Percentiles rank a stretch among this genome's conserved stretches.
These are phyloP conservation scores for Pogostemon cablin DNA, from an alignment of 257 asterid species.

Conservation along the genomic window DNA sequence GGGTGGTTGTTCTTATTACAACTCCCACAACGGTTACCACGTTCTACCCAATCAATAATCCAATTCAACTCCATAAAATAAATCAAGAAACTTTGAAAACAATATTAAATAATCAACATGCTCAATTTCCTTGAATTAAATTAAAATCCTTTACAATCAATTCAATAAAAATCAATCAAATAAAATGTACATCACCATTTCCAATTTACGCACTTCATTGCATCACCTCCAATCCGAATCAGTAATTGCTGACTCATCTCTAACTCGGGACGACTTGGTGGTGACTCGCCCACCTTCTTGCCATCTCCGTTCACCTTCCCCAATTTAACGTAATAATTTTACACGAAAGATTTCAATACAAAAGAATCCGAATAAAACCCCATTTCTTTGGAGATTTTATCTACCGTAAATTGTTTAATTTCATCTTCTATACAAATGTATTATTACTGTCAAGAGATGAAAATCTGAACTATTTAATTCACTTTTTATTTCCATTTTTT, in stretches of 20 bases:
- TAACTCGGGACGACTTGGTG: slow-evolving; percentile 70
- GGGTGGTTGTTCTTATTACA: slow-evolving; percentile 33
- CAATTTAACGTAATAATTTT: not conserved
- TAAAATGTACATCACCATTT: slow-evolving; percentile 22
- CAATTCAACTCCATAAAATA: not conserved
- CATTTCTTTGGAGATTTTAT: not conserved
- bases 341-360: slow-evolving; percentile 24
- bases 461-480: not conserved
- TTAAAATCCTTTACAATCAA: slow-evolving; percentile 28
- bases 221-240: not conserved
- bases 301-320: slow-evolving; percentile 48
- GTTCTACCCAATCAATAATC: slow-evolving; percentile 37
- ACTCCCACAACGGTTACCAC: slow-evolving; percentile 46
- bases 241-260: slow-evolving; percentile 28
- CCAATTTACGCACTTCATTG: not conserved
- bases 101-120: slow-evolving; percentile 12
- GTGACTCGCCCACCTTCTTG: slow-evolving; percentile 49
- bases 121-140: slow-evolving; percentile 18
- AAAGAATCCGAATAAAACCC: slow-evolving; percentile 6
- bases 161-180: slow-evolving; percentile 21
- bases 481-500: not conserved
- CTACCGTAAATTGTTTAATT: no score
- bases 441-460: no score
- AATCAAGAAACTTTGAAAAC: not conserved
- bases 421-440: no score